phyloP scores from a whole-genome alignment of 768 basidiomycete genomes.

The Tremella yokohamensis region DNA sequence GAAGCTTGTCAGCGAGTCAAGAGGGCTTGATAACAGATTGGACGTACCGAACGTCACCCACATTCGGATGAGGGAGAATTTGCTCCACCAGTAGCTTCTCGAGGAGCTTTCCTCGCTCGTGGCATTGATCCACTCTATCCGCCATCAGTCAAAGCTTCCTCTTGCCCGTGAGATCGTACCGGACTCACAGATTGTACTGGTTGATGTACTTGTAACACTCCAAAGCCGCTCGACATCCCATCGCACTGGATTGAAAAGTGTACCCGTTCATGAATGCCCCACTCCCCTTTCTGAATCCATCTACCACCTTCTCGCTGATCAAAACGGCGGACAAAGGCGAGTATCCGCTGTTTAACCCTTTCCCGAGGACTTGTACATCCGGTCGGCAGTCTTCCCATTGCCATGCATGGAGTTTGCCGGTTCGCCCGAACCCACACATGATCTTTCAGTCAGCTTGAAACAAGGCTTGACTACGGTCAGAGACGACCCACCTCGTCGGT shows the following conservation, averaged over 20 bases:
- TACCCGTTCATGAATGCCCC: slow-evolving; percentile 32
- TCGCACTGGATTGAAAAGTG: slow-evolving; percentile 59
- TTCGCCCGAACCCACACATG: slow-evolving; percentile 88
- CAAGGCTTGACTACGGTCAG: neutral
- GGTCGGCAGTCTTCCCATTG: slow-evolving; percentile 65
- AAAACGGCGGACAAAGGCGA: slow-evolving; percentile 74
- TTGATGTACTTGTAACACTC: slow-evolving; percentile 74
- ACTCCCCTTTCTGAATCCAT: slow-evolving; percentile 62
- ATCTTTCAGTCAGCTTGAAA: slow-evolving; percentile 52
- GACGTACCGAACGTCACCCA: slow-evolving; percentile 46
- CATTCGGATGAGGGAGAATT: slow-evolving; percentile 51
- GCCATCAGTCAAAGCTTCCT: neutral
- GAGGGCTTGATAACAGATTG: slow-evolving; percentile 62
- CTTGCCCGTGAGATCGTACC: neutral
- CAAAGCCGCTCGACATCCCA: slow-evolving; percentile 72
- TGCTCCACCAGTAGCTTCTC: slow-evolving; percentile 45
- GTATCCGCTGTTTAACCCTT: slow-evolving; percentile 84
- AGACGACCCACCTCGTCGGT: slow-evolving; percentile 61
- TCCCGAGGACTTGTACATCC: slow-evolving; percentile 83
- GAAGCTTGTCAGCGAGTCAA: neutral
- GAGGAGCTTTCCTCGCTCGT: neutral
- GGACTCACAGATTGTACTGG: slow-evolving; percentile 59
- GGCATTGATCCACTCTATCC: slow-evolving; percentile 4
- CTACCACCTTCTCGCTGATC: slow-evolving; percentile 66
- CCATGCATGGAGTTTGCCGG: slow-evolving; percentile 86